Conservation (phyloP, 2,329 filamentous ascomycete species). For the Leptographium wingfieldii region DNA sequence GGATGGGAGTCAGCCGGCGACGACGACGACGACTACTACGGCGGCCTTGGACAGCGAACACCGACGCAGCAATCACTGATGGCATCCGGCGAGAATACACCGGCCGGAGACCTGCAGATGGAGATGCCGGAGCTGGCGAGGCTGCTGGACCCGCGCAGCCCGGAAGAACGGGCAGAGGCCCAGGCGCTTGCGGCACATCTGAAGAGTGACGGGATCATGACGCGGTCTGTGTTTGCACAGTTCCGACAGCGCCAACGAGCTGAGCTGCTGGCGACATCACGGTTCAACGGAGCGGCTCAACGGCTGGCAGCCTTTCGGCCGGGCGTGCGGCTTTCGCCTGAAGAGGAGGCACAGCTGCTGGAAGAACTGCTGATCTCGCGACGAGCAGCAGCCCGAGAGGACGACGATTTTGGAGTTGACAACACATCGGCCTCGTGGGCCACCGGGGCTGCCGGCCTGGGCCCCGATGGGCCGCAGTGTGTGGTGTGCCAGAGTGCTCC, state of each 20-base stretch:
- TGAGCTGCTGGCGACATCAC: slow-evolving; percentile 41
- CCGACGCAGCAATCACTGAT: slow-evolving; percentile 29
- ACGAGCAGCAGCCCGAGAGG: slow-evolving; percentile 17
- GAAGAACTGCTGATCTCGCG: slow-evolving; percentile 47
- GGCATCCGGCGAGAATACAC: slow-evolving; percentile 37
- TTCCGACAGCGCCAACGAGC: slow-evolving; percentile 57
- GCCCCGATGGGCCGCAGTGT: slow-evolving; percentile 63
- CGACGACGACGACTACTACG: slow-evolving; percentile 28
- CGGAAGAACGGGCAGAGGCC: slow-evolving; percentile 71
- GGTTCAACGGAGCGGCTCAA: slow-evolving; percentile 12
- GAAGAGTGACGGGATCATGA: slow-evolving; percentile 58
- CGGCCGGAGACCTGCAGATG: slow-evolving; percentile 48
- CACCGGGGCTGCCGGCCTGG: slow-evolving; percentile 59
- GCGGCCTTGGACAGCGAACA: slow-evolving; percentile 44
- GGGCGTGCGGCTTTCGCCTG: slow-evolving; percentile 33
- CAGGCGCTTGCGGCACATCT: slow-evolving; percentile 71
- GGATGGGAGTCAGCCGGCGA: slow-evolving; percentile 26
- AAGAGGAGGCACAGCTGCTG: slow-evolving; percentile 48
- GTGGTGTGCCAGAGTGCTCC: slow-evolving; percentile 86
- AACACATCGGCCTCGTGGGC: slow-evolving; percentile 39
- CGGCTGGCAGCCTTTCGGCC: slow-evolving; percentile 18
- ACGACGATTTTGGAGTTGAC: slow-evolving; percentile 6
- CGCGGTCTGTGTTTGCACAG: slow-evolving; percentile 62
- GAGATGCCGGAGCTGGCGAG: slow-evolving; percentile 59
- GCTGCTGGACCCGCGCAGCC: slow-evolving; percentile 66